These are phyloP conservation scores for Boletellus emodensis DNA, from an alignment of 768 basidiomycete species.

Conservation along the genomic window DNA sequence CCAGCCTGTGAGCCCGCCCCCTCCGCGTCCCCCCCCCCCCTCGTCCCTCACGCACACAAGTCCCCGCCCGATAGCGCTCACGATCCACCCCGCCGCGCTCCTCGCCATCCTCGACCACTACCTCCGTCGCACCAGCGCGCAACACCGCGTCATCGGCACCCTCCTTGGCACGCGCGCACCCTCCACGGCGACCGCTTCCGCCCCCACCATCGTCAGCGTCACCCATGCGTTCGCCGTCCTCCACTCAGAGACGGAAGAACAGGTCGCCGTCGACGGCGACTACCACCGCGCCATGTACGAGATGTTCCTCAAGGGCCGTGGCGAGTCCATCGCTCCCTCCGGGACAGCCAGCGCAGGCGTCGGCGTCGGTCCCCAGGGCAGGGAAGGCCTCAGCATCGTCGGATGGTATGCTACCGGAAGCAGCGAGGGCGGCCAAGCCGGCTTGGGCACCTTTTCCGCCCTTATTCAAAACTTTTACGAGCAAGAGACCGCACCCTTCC, in stretches of 20 bases:
- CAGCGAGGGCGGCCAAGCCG: constrained; percentile 34
- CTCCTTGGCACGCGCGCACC: constrained; percentile 75
- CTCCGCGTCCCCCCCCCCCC: neutral
- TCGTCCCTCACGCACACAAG: constrained; percentile 33
- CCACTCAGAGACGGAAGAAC: constrained; percentile 88
- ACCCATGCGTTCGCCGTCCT: constrained; percentile 86
- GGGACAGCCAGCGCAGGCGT: constrained; percentile 15
- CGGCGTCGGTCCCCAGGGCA: constrained; percentile 21
- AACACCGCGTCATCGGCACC: constrained; percentile 92
- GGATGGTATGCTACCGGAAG: constrained; percentile 90
- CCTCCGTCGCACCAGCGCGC: constrained; percentile 75
- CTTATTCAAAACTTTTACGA: constrained; percentile 98
- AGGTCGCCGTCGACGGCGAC: constrained; percentile 95
- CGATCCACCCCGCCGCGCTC: constrained; percentile 87
- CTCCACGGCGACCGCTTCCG: constrained; percentile 31
- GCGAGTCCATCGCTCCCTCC: constrained; percentile 40
- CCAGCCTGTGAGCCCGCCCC: too few relatives aligned
- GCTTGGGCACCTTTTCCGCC: constrained; percentile 89
- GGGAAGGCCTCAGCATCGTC: constrained; percentile 82
- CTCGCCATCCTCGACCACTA: constrained; percentile 97
- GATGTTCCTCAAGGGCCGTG: constrained; percentile 58
- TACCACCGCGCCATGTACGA: constrained; percentile 94
- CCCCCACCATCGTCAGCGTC: constrained; percentile 52
- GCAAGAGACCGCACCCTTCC: constrained; percentile 83
- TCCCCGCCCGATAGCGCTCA: constrained; percentile 67